phyloP scores from a whole-genome alignment of 768 basidiomycete genomes.

The Lactarius psammicola region DNA sequence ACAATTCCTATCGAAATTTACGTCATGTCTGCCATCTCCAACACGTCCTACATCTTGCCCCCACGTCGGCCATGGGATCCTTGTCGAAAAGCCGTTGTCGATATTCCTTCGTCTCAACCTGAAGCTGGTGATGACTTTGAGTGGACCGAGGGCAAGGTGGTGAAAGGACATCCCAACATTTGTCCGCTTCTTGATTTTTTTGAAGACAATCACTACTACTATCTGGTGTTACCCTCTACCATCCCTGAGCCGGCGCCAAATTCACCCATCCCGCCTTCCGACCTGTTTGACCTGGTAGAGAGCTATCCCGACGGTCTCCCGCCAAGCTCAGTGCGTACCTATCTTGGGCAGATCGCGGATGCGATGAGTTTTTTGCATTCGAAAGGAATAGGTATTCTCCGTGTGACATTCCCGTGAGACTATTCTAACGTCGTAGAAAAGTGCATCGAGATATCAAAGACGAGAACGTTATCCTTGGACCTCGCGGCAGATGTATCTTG shows the following conservation, averaged over 20 bases:
- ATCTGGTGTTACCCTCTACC: conserved; percentile 82
- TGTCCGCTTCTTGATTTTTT: conserved; percentile 95
- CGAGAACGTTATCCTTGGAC: conserved; percentile 88
- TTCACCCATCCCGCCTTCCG: conserved; percentile 60
- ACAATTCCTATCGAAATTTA: conserved; percentile 98
- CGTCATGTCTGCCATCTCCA: conserved; percentile 88
- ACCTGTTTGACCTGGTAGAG: conserved; percentile 96
- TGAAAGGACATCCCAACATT: conserved; percentile 93
- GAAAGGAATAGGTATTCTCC: conserved; percentile 76
- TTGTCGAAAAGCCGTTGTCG: conserved; percentile 41
- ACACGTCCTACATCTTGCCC: conserved; percentile 76
- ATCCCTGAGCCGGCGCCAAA: conserved; percentile 56
- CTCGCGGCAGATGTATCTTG: conserved; percentile 78
- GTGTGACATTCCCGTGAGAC: conserved; percentile 4
- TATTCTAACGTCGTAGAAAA: conserved; percentile 33
- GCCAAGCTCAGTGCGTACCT: conserved; percentile 67
- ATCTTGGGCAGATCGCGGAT: conserved; percentile 93
- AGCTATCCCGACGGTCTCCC: conserved; percentile 82
- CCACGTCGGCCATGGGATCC: conserved; percentile 84
- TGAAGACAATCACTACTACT: conserved; percentile 95
- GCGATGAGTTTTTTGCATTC: conserved; percentile 85
- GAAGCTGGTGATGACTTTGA: conserved; percentile 35
- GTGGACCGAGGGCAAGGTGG: conserved; percentile 69
- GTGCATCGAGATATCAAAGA: conserved; percentile 99
- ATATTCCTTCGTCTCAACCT: conserved; percentile 23